phyloP scores from a whole-genome alignment of 1,284 basidiomycete species.

The Takashimella koratensis region DNA sequence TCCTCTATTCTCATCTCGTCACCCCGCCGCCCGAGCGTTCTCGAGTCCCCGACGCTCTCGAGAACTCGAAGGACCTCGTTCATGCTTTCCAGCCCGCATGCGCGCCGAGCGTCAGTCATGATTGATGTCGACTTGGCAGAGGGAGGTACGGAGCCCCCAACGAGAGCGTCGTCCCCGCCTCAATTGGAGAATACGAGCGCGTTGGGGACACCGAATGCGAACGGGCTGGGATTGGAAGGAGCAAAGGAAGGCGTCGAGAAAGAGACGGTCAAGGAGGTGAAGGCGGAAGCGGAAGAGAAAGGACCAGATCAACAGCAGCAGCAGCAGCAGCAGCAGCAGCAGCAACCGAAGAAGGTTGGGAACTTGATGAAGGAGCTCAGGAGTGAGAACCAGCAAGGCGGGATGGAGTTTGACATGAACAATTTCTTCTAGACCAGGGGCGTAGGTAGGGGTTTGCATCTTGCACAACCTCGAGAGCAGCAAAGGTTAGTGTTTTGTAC shows the following conservation, averaged over 20 bases:
- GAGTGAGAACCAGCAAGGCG: slow-evolving; percentile 47
- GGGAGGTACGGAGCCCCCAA: slow-evolving; percentile 56
- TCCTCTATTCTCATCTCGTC: slow-evolving; percentile 27
- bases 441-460: no score
- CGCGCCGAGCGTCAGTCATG: slow-evolving; percentile 69
- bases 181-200: background rate
- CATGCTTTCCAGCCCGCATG: slow-evolving; percentile 56
- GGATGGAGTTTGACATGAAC: slow-evolving; percentile 48
- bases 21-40: slow-evolving; percentile 38
- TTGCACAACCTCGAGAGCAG: no score
- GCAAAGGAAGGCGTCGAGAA: slow-evolving; percentile 21
- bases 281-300: slow-evolving; percentile 27
- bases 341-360: slow-evolving; percentile 65
- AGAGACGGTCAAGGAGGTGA: slow-evolving; percentile 24
- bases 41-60: background rate
- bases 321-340: background rate
- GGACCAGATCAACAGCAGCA: slow-evolving; percentile 13
- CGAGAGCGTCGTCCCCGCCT: slow-evolving; percentile 53
- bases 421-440: slow-evolving; percentile 45
- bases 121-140: slow-evolving; percentile 68
- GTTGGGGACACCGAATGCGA: background rate
- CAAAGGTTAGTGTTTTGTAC: no score
- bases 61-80: slow-evolving; percentile 51
- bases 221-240: background rate
- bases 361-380: slow-evolving; percentile 59